Evolutionary conservation across 306 rosid species (phyloP), one percentile per base, ranked within the genome.

Genomic region (Cucurbita maxima): DNA sequence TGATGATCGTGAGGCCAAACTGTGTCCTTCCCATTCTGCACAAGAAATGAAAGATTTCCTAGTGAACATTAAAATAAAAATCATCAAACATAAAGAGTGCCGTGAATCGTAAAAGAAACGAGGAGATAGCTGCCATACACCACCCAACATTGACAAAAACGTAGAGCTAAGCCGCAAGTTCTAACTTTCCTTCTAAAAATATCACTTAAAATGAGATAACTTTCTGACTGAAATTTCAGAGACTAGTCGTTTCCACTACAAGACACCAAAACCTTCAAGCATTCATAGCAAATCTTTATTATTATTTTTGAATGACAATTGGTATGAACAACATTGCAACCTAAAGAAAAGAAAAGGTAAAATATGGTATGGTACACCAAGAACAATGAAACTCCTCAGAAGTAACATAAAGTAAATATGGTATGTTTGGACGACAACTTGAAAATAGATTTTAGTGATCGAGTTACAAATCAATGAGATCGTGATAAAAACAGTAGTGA

Each of bases 1-100:
- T 45, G 89, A 69, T 90, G 84, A 82, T 86, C 85, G 66, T 83
- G 88, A 1, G 97, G 97, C 98, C 97, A 88, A 76, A 90, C 76
- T 54, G 96, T 81, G 78, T 85, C 75, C 60, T 86, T 81, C 18
- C 97, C 98, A 11, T 82, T 85, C 96, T 87, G 47, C 25, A 51
- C 15, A 70, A 34, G 16, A 50, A 70, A 51, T 66, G 14, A 48
- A 48, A 48, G 38, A 40, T 48, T 69, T 69, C 44, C 22, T 2
- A 48, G 73, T 69, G 20, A 69, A 50, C 25, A 48, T 50, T 15
- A 34, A 14, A 72, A 11, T 36, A 53, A 36, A 64, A 18, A 58
- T 12, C 10, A 19, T 16, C 34, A 43, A 53, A 64, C 1, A 64
- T 19, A 64, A 64, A 64, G 53, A 64, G 16, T 7, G 12, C 7